Conservation (phyloP, 1,139 yeast genomes). For the Saccharomyces hybrid region DNA sequence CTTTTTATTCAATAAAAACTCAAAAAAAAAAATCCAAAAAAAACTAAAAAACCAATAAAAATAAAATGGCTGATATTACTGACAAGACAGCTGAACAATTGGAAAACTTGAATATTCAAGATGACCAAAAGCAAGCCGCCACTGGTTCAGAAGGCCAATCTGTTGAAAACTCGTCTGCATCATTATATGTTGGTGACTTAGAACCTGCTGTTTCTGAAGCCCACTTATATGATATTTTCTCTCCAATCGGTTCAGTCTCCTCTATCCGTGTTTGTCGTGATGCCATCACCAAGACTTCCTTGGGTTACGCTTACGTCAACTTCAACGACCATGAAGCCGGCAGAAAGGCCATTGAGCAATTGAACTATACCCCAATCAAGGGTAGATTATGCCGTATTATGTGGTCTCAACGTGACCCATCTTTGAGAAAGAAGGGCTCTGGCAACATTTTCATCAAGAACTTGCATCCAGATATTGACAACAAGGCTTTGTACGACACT, state of each 20-base stretch:
- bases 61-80: slow-evolving; percentile 35
- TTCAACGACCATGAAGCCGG: slow-evolving; percentile 87
- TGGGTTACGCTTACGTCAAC: slow-evolving; percentile 98
- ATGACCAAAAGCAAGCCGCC: slow-evolving; percentile 25
- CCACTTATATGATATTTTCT: slow-evolving; percentile 85
- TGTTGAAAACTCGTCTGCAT: slow-evolving; percentile 25
- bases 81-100: slow-evolving; percentile 36
- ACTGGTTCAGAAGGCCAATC: slow-evolving; percentile 25
- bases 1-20: slow-evolving; percentile 9
- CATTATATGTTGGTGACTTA: slow-evolving; percentile 64
- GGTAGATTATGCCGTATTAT: slow-evolving; percentile 98
- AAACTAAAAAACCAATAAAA: slow-evolving; percentile 6
- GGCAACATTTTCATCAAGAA: slow-evolving; percentile 98
- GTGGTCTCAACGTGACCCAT: slow-evolving; percentile 99
- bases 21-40: slow-evolving; percentile 17
- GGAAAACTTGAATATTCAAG: slow-evolving; percentile 35
- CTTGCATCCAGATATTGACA: slow-evolving; percentile 96
- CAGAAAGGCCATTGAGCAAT: slow-evolving; percentile 88
- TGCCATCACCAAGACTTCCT: slow-evolving; percentile 91
- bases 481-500: slow-evolving; percentile 97
- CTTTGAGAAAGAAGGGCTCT: slow-evolving; percentile 89
- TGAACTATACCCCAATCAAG: slow-evolving; percentile 88
- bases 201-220: slow-evolving; percentile 93
- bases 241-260: slow-evolving; percentile 91
- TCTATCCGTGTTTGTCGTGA: slow-evolving; percentile 99